Conservation (phyloP, 2,329 filamentous ascomycete species). For the Cephalotrichum gorgonifer region DNA sequence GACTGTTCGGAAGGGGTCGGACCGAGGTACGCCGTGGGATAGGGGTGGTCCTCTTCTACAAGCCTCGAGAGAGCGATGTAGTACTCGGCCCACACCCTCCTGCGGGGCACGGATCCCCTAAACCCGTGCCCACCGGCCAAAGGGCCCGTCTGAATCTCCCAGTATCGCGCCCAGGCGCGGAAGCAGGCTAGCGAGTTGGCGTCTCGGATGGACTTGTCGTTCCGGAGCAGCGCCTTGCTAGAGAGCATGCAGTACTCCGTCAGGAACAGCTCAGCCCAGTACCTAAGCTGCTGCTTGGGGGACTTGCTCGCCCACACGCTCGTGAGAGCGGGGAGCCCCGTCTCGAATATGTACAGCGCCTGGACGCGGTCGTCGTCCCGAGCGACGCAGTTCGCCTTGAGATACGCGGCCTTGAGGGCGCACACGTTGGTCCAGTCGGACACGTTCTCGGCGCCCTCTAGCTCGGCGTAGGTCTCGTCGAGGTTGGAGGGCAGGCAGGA, state of each 20-base stretch:
- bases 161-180: conserved; percentile 61
- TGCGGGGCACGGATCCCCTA: conserved; percentile 47
- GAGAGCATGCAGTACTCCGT: conserved; percentile 65
- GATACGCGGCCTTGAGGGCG: conserved; percentile 66
- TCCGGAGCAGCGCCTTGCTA: conserved; percentile 45
- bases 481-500: conserved; percentile 54
- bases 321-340: conserved; percentile 53
- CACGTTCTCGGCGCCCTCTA: conserved; percentile 41
- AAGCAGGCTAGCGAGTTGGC: conserved; percentile 45
- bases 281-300: conserved; percentile 54
- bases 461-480: conserved; percentile 39
- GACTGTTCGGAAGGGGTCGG: conserved; percentile 37
- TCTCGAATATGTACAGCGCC: conserved; percentile 56
- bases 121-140: conserved; percentile 46
- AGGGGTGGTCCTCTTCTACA: conserved; percentile 55
- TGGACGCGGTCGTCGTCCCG: conserved; percentile 39
- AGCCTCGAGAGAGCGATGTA: conserved; percentile 71
- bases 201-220: conserved; percentile 38
- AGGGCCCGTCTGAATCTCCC: conserved; percentile 39
- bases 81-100: conserved; percentile 75
- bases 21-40: conserved; percentile 36
- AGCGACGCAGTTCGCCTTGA: conserved; percentile 57
- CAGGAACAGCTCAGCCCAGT: conserved; percentile 71
- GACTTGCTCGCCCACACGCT: conserved; percentile 38
- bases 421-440: conserved; percentile 76